Base-by-base conservation (phyloP, 73 alveolate species). In the Paramecium bursaria region DNA sequence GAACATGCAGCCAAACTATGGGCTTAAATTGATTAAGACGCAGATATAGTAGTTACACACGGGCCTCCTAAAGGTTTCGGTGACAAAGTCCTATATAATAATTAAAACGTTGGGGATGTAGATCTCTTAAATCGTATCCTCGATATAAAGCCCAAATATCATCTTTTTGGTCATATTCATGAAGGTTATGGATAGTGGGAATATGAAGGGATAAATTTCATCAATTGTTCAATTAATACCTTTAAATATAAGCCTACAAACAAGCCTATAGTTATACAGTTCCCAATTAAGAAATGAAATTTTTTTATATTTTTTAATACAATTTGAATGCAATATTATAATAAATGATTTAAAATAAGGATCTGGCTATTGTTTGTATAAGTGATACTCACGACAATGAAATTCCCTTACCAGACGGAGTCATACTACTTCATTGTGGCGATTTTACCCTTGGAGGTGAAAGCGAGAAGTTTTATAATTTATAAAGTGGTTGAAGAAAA, bases 381-480 rank as follows among this genome's bases (percentile, higher is more conserved):
- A 51, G 88, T 11, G 93, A 87, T 46, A 82, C 93, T 14, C 93
- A 87, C 30, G 33, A 88, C 4, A 11, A 35, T 17, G 47, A 19
- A 55, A 14, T 4, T 22, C 75, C 48, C 35, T 30, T 86, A n/a
- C 92, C 92, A 2, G 26, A 19, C 11, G 88, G 87, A n/a, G 88
- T 53, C 55, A 48, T 76, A 5, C 35, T 76, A 5, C 50, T 35
- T 1, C 31, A 11, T 48, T 35, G 79, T 50, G 91, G 94, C 73
- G 87, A 85, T 47, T 89, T 89, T 51, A 77, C 94, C n/a, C 47
- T 50, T 46, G 35, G 86, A 4, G 94, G 94, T 13, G 61, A 48
- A 46, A 46, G 50, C 15, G 48, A 53, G 90, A 89, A 33, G 75
- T 89, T 22, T 11, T 6, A 22, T 6, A 52, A 31, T 89, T 89